Conservation (phyloP, 208 protist species). For the Leishmania mexicana region DNA sequence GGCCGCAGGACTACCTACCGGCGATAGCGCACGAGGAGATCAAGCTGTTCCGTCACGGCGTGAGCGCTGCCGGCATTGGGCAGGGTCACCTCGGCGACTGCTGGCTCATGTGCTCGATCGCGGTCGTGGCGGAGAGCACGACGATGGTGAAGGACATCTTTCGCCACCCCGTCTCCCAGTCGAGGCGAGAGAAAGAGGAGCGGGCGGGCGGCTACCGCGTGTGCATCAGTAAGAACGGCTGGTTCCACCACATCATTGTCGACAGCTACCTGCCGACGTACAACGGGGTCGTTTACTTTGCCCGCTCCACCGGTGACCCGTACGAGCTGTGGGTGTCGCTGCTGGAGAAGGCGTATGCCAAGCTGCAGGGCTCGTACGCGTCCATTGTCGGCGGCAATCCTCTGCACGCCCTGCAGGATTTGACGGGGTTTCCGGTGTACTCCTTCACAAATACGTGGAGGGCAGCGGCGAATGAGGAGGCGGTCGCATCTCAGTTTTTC, state of each 20-base stretch:
- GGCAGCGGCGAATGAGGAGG: conserved; percentile 22
- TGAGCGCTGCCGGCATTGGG: conserved; percentile 43
- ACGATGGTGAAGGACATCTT: conserved; percentile 43
- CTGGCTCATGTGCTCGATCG: conserved; percentile 65
- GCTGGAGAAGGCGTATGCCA: conserved; percentile 88
- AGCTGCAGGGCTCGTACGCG: conserved; percentile 74
- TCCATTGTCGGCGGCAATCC: conserved; percentile 54
- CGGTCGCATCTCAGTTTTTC: conserved; percentile 26
- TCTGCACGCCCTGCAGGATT: conserved; percentile 60
- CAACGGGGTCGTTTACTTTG: conserved; percentile 36
- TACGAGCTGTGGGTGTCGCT: conserved; percentile 75
- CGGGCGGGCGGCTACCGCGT: conserved; percentile 46
- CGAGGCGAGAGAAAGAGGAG: conserved; percentile 33
- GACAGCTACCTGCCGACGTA: conserved; percentile 61
- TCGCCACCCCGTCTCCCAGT: conserved; percentile 35
- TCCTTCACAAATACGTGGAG: conserved; percentile 50
- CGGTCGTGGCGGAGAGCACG: conserved; percentile 43
- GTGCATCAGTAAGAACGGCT: conserved; percentile 49
- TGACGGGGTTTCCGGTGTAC: conserved; percentile 56
- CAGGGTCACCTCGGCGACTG: conserved; percentile 73
- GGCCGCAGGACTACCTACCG: conserved; percentile 58
- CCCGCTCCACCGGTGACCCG: conserved; percentile 35
- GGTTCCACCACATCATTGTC: conserved; percentile 57
- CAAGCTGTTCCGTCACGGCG: conserved; percentile 39
- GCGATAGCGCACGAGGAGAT: conserved; percentile 31